Conservation (phyloP, 768 basidiomycete species). For the Rhizopogon sp. region DNA sequence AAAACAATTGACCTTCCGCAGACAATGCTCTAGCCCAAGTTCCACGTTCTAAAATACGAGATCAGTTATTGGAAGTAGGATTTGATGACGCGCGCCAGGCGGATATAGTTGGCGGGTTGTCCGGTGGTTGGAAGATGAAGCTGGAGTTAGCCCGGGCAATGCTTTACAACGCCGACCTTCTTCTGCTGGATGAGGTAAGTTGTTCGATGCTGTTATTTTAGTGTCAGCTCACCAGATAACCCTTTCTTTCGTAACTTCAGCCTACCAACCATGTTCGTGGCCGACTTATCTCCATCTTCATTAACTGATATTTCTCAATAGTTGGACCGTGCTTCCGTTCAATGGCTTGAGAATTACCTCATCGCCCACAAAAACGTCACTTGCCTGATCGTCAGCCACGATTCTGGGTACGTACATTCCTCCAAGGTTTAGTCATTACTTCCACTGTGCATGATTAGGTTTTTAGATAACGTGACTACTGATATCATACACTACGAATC, state of each 20-base stretch:
- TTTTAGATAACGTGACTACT: constrained; percentile 92
- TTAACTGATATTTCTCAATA: constrained; percentile 25
- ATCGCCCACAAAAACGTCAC: constrained; percentile 78
- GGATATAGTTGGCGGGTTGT: constrained; percentile 83
- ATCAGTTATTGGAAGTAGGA: constrained; percentile 82
- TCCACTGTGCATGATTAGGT: constrained; percentile 38
- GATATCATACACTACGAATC: constrained; percentile 97
- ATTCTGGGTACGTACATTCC: constrained; percentile 71
- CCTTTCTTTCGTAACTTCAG: constrained; percentile 34
- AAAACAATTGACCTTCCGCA: constrained; percentile 21
- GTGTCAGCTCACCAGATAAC: neutral
- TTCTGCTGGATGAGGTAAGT: constrained; percentile 78
- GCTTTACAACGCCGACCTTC: constrained; percentile 88
- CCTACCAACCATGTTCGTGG: constrained; percentile 84
- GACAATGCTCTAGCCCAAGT: constrained; percentile 65
- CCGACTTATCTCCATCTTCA: constrained; percentile 10
- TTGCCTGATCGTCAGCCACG: constrained; percentile 92
- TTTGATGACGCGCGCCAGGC: constrained; percentile 84
- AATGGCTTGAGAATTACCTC: constrained; percentile 90
- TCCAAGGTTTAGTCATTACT: constrained; percentile 4
- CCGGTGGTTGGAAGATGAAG: constrained; percentile 99
- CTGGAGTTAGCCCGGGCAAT: constrained; percentile 93
- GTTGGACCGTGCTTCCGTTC: constrained; percentile 80
- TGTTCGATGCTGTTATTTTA: neutral
- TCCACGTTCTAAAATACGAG: constrained; percentile 66